Conservation (phyloP, 108 stramenopile species). For the Nitzschia sp. region DNA sequence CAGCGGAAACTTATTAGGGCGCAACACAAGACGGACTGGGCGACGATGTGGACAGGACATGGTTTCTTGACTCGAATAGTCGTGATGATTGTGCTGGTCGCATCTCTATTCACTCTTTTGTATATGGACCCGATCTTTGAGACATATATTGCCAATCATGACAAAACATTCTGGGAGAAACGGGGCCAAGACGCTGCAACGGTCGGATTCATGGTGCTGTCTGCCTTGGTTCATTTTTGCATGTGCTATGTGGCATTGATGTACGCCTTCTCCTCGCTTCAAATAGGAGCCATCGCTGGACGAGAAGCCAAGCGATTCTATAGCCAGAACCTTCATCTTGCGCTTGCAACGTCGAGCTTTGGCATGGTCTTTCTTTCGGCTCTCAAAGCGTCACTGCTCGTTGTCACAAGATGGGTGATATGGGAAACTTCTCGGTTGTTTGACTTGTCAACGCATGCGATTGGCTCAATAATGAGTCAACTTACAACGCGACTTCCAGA, state of each 20-base stretch:
- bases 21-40: constrained; percentile 17
- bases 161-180: neutral
- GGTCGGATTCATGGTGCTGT: constrained; percentile 27
- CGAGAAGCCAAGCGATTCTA: constrained; percentile 41
- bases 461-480: neutral
- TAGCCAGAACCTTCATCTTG: constrained; percentile 38
- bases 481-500: neutral
- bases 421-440: constrained; percentile 11
- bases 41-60: constrained; percentile 23
- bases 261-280: constrained; percentile 48
- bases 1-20: neutral
- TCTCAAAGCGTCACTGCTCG: constrained; percentile 12
- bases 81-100: constrained; percentile 16
- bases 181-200: constrained; percentile 10
- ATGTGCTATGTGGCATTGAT: constrained; percentile 46
- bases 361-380: constrained; percentile 26
- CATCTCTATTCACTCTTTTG: constrained; percentile 21
- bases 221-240: constrained; percentile 38
- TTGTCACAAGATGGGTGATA: constrained; percentile 7
- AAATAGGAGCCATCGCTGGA: constrained; percentile 51
- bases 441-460: neutral
- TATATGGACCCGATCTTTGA: constrained; percentile 14
- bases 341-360: constrained; percentile 23
- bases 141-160: constrained; percentile 3
- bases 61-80: constrained; percentile 10